A percentile compares a stretch with the other conserved stretches of the same genome.
Evolutionary conservation across 2,329 filamentous ascomycete genomes (phyloP).

Genomic region (Leptographium flavum): DNA sequence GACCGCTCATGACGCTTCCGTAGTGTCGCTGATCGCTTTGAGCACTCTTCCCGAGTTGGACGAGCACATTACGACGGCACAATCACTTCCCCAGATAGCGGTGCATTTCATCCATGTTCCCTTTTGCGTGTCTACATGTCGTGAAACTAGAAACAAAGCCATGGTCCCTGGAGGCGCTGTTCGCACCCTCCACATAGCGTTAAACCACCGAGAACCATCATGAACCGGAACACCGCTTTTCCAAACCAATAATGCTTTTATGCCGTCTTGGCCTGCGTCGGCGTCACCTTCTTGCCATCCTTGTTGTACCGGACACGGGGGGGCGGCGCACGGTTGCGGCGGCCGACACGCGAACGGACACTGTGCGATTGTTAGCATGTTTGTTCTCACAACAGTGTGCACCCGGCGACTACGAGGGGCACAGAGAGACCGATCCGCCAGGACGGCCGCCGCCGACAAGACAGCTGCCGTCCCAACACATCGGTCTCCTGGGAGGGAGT

Average conservation of each 20-base stretch:
- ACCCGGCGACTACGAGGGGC: slow-evolving; percentile 1
- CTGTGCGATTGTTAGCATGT: slow-evolving; percentile 39
- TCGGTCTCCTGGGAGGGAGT: not conserved
- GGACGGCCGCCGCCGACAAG: too few relatives aligned
- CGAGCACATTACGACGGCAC: too few relatives aligned
- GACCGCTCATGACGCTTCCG: too few relatives aligned
- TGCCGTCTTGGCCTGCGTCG: slow-evolving; percentile 58
- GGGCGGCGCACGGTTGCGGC: slow-evolving; percentile 96
- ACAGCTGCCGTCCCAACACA: not conserved
- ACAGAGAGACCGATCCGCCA: not conserved
- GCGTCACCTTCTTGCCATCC: slow-evolving; percentile 99
- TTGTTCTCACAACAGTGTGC: slow-evolving; percentile 3
- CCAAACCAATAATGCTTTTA: not conserved
- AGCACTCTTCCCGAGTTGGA: too few relatives aligned
- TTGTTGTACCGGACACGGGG: slow-evolving; percentile 99
- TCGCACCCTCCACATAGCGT: not conserved
- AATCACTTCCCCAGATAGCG: too few relatives aligned
- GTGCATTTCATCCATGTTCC: not conserved
- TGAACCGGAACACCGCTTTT: not conserved
- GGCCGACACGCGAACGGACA: slow-evolving; percentile 92
- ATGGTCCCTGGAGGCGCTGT: not conserved
- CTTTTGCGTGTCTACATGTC: not conserved
- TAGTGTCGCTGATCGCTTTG: too few relatives aligned
- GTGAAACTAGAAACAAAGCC: not conserved
- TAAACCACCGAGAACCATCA: not conserved